Conservation (phyloP, 1,284 basidiomycete species). For the Rhodotorula sp. region DNA sequence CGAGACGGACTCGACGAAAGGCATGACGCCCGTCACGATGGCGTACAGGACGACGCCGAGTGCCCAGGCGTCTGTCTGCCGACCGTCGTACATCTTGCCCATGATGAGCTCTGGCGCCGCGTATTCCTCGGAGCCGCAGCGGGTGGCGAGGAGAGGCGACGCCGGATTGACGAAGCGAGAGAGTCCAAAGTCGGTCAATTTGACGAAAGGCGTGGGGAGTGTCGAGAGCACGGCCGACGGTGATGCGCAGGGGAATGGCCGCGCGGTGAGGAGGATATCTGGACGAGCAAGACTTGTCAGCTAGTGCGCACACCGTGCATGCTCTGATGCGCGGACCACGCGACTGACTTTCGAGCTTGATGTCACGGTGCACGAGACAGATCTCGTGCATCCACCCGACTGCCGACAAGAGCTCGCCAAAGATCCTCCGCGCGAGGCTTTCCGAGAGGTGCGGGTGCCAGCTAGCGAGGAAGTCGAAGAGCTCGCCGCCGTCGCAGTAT, state of each 20-base stretch:
- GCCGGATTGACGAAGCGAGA: slow-evolving; percentile 76
- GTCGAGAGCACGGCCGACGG: slow-evolving; percentile 51
- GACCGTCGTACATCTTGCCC: slow-evolving; percentile 73
- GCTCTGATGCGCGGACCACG: not conserved
- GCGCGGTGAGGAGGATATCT: slow-evolving; percentile 63
- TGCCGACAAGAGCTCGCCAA: slow-evolving; percentile 73
- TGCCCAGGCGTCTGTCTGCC: slow-evolving; percentile 86
- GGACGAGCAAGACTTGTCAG: not conserved
- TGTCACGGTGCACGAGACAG: slow-evolving; percentile 84
- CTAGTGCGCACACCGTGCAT: not conserved
- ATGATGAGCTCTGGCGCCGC: slow-evolving; percentile 88
- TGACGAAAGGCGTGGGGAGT: slow-evolving; percentile 65
- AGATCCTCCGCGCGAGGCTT: slow-evolving; percentile 69
- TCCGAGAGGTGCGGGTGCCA: slow-evolving; percentile 62
- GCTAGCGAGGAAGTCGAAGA: slow-evolving; percentile 71
- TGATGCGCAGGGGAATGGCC: slow-evolving; percentile 51
- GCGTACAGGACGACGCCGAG: slow-evolving; percentile 81
- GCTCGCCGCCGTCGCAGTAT: slow-evolving; percentile 74
- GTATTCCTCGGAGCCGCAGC: slow-evolving; percentile 88
- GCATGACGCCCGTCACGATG: slow-evolving; percentile 63
- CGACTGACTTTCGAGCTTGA: slow-evolving; percentile 86
- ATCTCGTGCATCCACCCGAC: slow-evolving; percentile 88
- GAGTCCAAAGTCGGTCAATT: slow-evolving; percentile 87
- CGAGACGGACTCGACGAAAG: slow-evolving; percentile 56
- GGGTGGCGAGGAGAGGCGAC: slow-evolving; percentile 71